Base-by-base conservation (phyloP, 1,284 basidiomycete species). In the Gymnopus androsaceus region DNA sequence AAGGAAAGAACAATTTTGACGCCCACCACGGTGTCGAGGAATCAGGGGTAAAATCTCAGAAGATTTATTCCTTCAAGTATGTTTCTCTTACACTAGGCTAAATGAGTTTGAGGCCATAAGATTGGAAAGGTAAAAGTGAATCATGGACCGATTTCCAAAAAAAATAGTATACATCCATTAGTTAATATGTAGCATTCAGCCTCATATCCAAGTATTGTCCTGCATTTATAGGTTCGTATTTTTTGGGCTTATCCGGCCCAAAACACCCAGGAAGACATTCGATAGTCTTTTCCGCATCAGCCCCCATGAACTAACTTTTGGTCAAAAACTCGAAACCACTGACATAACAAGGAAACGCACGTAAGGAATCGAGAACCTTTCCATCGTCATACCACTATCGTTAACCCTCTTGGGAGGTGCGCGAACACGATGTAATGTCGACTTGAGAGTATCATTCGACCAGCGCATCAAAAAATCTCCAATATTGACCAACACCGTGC, bases 391-490 rank as follows among this genome's bases (percentile, higher is more conserved):
- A 4, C 70, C 75, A 38, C 69, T 64, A 48, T 59, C 63, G 9
- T 58, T 51, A 15, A 52, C 36, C n/a, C 54, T 48, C 21, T 65
- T 52, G 0, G 66, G 67, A 1, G 84, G 83, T 0, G 79, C 76
- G 30, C 78, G 74, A 9, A 87, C 84, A 7, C 83, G 78, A 64
- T 87, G 84, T 12, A 83, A 67, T 0, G 83, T 82, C 57, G 83
- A 84, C 59, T 79, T 77, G 28, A 87, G 78, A 3, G 71, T 75
- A 47, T 53, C 57, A 48, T 59, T 59, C 4, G 57, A 59, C 57
- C 80, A 86, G 59, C 82, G 70, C 79, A 81, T 81, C 57, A 86
- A 66, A 59, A 84, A 79, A 62, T 85, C 83, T 3, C 81, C 83
- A 4, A 82, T 83, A 61, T 86, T 86, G 51, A 85, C 79, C 15